Conservation (phyloP, 169 alveolate species). For the Toxoplasma gondii region DNA sequence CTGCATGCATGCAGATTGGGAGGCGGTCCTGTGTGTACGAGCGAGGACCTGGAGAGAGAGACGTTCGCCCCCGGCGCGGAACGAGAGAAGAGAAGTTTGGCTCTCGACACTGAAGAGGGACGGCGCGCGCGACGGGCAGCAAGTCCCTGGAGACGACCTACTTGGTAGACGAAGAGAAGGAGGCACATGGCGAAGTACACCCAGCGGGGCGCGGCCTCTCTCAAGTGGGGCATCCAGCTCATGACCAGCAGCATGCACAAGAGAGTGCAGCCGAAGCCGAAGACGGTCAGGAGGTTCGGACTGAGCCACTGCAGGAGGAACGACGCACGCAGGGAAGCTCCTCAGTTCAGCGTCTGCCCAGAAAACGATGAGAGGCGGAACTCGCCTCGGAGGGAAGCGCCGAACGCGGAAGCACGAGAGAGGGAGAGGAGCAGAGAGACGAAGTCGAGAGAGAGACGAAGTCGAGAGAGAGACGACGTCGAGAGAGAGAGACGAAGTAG, state of each 20-base stretch:
- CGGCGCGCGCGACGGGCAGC: too few relatives aligned
- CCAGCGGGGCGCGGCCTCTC: constrained; percentile 41
- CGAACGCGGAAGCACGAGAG: background rate
- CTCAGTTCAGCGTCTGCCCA: background rate
- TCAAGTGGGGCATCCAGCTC: constrained; percentile 36
- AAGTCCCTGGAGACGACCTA: too few relatives aligned
- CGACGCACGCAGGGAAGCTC: background rate
- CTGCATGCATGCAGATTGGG: too few relatives aligned
- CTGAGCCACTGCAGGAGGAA: constrained; percentile 23
- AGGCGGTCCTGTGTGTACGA: too few relatives aligned
- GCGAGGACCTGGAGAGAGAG: too few relatives aligned
- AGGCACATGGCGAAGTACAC: background rate
- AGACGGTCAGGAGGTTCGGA: constrained; percentile 35
- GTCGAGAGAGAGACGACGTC: background rate
- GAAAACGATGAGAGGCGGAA: background rate
- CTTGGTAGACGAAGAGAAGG: constrained; percentile 30
- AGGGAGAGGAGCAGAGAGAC: background rate
- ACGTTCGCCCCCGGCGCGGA: too few relatives aligned
- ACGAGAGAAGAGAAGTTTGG: too few relatives aligned
- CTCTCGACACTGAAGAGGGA: too few relatives aligned
- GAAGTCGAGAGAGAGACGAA: background rate
- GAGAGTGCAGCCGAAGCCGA: constrained; percentile 25
- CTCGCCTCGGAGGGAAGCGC: background rate
- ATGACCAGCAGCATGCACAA: background rate
- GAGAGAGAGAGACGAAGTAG: too few relatives aligned